Conservation (phyloP, 139 green algal species). For the Penium margaritaceum region DNA sequence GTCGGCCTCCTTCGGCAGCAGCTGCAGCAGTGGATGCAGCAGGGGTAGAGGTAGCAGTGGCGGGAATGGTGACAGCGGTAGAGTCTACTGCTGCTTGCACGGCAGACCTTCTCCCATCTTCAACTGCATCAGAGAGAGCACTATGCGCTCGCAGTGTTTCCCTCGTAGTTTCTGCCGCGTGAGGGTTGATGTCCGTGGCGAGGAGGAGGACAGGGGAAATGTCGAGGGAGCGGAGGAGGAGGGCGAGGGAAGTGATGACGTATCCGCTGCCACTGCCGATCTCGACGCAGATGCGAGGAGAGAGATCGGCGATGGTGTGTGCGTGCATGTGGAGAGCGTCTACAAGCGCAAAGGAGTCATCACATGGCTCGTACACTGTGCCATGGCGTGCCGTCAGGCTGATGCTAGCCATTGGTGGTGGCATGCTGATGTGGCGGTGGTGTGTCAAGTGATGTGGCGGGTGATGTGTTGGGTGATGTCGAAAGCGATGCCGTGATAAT, state of each 20-base stretch:
- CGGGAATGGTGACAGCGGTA: no score
- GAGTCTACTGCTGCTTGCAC: no score
- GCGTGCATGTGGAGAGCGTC: constrained; percentile 28
- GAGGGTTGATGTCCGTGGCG: constrained; percentile 60
- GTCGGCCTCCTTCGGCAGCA: no score
- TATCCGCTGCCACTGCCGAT: constrained; percentile 79
- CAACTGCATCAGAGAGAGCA: no score
- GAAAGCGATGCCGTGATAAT: no score
- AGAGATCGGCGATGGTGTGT: neutral
- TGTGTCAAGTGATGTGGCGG: no score
- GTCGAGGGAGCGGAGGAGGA: constrained; percentile 49
- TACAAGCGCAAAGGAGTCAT: constrained; percentile 42
- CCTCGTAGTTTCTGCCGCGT: constrained; percentile 51
- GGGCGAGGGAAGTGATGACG: constrained; percentile 65
- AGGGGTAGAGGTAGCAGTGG: no score
- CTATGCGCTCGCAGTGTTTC: constrained; percentile 56
- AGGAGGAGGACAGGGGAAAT: constrained; percentile 17
- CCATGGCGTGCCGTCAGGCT: constrained; percentile 20
- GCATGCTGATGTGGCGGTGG: no score
- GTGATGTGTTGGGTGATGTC: no score
- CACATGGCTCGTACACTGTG: constrained; percentile 43
- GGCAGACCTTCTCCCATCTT: no score
- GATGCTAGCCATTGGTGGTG: no score
- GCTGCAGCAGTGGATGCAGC: no score
- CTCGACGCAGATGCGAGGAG: constrained; percentile 16